These are phyloP conservation scores for Tylopilus sp. DNA, from an alignment of 768 basidiomycete species.

Conservation along the genomic window DNA sequence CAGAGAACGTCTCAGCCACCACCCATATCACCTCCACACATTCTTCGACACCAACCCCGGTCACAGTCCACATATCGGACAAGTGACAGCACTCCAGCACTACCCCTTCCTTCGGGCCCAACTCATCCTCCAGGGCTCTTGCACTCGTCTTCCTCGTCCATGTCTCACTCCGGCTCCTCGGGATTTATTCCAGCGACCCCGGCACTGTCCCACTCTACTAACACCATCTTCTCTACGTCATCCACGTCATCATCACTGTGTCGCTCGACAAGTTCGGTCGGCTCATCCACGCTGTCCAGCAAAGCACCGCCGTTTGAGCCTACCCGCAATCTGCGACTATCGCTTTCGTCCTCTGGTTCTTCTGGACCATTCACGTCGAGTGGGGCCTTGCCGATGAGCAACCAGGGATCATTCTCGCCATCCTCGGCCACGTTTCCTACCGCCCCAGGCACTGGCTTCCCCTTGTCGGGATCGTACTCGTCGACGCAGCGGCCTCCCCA, in stretches of 20 bases:
- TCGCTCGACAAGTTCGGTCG: slow-evolving; percentile 27
- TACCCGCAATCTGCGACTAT: slow-evolving; percentile 25
- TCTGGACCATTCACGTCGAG: slow-evolving; percentile 14
- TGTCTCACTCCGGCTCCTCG: slow-evolving; percentile 16
- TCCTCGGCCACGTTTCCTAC: slow-evolving; percentile 12
- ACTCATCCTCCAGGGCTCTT: slow-evolving; percentile 9
- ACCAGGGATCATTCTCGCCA: slow-evolving; percentile 17
- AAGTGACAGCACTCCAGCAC: slow-evolving; percentile 14
- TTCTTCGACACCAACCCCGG: slow-evolving; percentile 26
- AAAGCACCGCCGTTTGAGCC: slow-evolving; percentile 57
- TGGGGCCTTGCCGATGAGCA: slow-evolving; percentile 9
- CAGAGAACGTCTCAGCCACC: slow-evolving; percentile 14
- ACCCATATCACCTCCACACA: slow-evolving; percentile 26
- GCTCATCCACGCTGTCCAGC: slow-evolving; percentile 46
- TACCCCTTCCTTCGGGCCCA: slow-evolving; percentile 18
- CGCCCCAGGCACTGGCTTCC: slow-evolving; percentile 9
- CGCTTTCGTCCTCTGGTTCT: slow-evolving; percentile 20
- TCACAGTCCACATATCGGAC: slow-evolving; percentile 24
- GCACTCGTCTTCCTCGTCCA: slow-evolving; percentile 15
- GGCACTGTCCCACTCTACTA: slow-evolving; percentile 12
- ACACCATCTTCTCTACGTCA: slow-evolving; percentile 17
- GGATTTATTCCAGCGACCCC: slow-evolving; percentile 11
- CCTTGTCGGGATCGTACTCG: slow-evolving; percentile 13
- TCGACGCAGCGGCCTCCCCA: slow-evolving; percentile 15
- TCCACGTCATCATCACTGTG: slow-evolving; percentile 24